Evolutionary conservation across 2,329 filamentous ascomycete genomes (phyloP).

Genomic region (Xylariales sp.): DNA sequence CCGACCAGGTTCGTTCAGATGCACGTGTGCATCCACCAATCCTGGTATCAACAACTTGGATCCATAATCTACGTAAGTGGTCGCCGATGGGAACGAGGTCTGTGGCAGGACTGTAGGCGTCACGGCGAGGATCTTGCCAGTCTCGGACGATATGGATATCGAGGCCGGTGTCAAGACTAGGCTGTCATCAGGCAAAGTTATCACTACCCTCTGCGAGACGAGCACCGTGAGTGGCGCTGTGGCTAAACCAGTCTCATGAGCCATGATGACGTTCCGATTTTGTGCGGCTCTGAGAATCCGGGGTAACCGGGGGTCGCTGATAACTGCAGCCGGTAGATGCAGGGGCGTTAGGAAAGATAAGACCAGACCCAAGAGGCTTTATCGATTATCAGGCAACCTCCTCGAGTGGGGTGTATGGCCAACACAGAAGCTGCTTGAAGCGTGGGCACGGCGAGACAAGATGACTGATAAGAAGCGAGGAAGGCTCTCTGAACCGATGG

Average conservation of each 20-base stretch:
- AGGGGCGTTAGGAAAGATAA: too few relatives aligned
- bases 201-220: slow-evolving; percentile 76
- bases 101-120: slow-evolving; percentile 68
- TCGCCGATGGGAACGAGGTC: slow-evolving; percentile 68
- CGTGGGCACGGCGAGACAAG: too few relatives aligned
- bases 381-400: too few relatives aligned
- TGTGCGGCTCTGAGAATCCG: too few relatives aligned
- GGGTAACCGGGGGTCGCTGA: slow-evolving; percentile 4
- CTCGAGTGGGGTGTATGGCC: too few relatives aligned
- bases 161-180: slow-evolving; percentile 73
- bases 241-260: slow-evolving; percentile 12
- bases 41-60: slow-evolving; percentile 84
- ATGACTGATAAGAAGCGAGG: too few relatives aligned
- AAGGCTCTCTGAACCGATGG: too few relatives aligned
- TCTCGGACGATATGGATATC: slow-evolving; percentile 69
- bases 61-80: slow-evolving; percentile 77
- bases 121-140: slow-evolving; percentile 81
- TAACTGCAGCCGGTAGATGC: slow-evolving; percentile 1
- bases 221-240: slow-evolving; percentile 61
- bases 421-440: too few relatives aligned
- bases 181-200: slow-evolving; percentile 63
- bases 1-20: slow-evolving; percentile 92
- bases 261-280: slow-evolving; percentile 20
- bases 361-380: too few relatives aligned
- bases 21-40: slow-evolving; percentile 93